Conservation (phyloP, 306 rosid species). For the Ammopiptanthus mongolicus region DNA sequence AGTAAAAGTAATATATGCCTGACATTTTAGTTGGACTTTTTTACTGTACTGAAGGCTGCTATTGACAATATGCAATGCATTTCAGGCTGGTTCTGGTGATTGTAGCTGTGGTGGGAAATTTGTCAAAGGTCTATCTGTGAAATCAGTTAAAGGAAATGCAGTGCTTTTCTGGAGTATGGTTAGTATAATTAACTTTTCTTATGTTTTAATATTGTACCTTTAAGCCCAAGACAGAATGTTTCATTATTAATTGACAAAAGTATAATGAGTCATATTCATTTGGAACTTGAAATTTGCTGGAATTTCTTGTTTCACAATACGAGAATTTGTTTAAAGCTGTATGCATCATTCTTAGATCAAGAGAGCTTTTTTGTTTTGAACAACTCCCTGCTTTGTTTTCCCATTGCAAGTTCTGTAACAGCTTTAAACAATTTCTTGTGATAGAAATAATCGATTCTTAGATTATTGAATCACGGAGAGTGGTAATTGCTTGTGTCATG, state of each 20-base stretch:
- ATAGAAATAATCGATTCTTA: not conserved
- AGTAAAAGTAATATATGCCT: not conserved
- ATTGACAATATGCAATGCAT: slow-evolving; percentile 11
- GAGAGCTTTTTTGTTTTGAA: not conserved
- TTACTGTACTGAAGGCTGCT: not conserved
- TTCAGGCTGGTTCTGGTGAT: slow-evolving; percentile 87
- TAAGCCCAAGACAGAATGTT: not conserved
- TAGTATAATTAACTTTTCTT: slow-evolving; percentile 28
- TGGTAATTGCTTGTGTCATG: not conserved
- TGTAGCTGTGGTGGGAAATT: slow-evolving; percentile 87
- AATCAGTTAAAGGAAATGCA: slow-evolving; percentile 85
- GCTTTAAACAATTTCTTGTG: not conserved
- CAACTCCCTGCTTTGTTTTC: not conserved
- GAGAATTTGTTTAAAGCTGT: not conserved
- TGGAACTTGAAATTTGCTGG: not conserved
- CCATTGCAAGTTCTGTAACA: not conserved
- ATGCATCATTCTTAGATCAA: not conserved
- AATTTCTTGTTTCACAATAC: not conserved
- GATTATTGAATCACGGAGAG: not conserved
- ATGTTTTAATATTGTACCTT: not conserved
- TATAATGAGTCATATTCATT: not conserved
- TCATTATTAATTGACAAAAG: not conserved
- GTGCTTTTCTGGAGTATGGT: slow-evolving; percentile 99
- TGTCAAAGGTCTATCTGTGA: slow-evolving; percentile 64
- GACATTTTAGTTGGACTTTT: slow-evolving; percentile 3